Evolutionary conservation across 176 grass and related monocot genomes (phyloP).

Genomic region (Ananas comosus): DNA sequence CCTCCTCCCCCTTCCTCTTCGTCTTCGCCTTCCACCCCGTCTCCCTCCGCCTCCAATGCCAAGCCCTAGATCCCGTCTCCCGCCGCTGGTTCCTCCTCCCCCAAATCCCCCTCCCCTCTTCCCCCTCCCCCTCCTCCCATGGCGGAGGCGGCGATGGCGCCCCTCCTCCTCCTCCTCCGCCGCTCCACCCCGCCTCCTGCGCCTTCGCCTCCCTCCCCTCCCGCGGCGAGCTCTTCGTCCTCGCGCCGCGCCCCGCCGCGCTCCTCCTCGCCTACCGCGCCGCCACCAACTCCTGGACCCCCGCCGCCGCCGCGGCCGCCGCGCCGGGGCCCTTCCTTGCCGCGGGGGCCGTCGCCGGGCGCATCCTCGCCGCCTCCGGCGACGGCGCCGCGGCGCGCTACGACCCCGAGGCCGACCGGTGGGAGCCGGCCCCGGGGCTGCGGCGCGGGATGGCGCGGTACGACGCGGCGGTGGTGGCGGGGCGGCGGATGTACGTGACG

Average conservation of each 20-base stretch:
- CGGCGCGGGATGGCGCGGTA: slow-evolving; percentile 53
- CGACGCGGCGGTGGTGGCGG: slow-evolving; percentile 62
- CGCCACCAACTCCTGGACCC: slow-evolving; percentile 21
- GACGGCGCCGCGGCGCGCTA: slow-evolving; percentile 23
- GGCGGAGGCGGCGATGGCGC: background rate
- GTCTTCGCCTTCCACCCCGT: slow-evolving; percentile 66
- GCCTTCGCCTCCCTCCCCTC: slow-evolving; percentile 42
- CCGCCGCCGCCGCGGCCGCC: slow-evolving; percentile 11
- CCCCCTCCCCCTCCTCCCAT: slow-evolving; percentile 9
- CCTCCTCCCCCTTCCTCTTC: slow-evolving; percentile 65
- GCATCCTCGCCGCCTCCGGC: slow-evolving; percentile 18
- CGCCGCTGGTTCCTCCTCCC: slow-evolving; percentile 71
- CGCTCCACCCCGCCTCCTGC: slow-evolving; percentile 39
- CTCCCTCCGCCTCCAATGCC: slow-evolving; percentile 84
- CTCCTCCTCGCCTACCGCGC: slow-evolving; percentile 20
- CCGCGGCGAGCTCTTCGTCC: slow-evolving; percentile 85
- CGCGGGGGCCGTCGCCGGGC: slow-evolving; percentile 17
- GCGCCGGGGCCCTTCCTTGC: slow-evolving; percentile 21
- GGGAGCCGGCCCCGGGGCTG: slow-evolving; percentile 28
- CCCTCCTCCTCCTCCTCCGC: slow-evolving; percentile 14
- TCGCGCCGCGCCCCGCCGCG: slow-evolving; percentile 32
- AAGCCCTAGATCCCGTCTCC: slow-evolving; percentile 63
- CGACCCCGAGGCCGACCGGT: slow-evolving; percentile 25
- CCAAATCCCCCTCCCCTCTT: slow-evolving; percentile 38
- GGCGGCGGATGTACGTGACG: slow-evolving; percentile 72